phyloP scores from a whole-genome alignment of 2,329 filamentous ascomycete genomes.

The Niveomyces coronatus region DNA sequence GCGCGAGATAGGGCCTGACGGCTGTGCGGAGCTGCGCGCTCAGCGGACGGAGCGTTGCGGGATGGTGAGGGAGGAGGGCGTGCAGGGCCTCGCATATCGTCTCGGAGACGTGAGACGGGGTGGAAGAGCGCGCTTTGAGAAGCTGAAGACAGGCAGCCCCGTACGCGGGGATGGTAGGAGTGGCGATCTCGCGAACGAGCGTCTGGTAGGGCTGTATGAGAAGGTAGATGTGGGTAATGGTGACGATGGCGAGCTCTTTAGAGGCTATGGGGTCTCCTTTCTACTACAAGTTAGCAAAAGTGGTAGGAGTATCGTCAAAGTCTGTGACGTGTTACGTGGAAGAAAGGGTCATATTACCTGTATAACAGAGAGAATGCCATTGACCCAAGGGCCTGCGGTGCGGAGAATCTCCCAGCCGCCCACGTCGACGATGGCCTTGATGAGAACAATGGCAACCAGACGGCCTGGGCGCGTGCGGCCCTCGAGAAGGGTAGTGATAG shows the following conservation, averaged over 20 bases:
- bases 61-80: constrained; percentile 66
- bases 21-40: constrained; percentile 55
- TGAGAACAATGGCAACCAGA: constrained; percentile 66
- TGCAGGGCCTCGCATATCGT: constrained; percentile 62
- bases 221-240: constrained; percentile 73
- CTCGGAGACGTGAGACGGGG: constrained; percentile 45
- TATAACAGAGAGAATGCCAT: constrained; percentile 62
- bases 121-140: constrained; percentile 29
- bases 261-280: constrained; percentile 67
- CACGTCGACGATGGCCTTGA: constrained; percentile 72
- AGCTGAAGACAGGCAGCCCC: constrained; percentile 63
- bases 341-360: constrained; percentile 38
- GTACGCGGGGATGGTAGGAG: constrained; percentile 67
- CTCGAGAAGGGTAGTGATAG: constrained; percentile 66
- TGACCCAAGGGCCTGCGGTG: constrained; percentile 64
- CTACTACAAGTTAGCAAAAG: constrained; percentile 28
- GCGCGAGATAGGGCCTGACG: constrained; percentile 50
- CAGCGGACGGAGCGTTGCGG: constrained; percentile 72
- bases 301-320: no score
- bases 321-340: no score
- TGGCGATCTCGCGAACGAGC: constrained; percentile 77
- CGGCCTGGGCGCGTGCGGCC: constrained; percentile 65
- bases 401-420: constrained; percentile 77
- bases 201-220: constrained; percentile 76
- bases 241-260: constrained; percentile 67